These are phyloP conservation scores for Paecilomyces sp. DNA, from an alignment of 2,329 filamentous ascomycete species.

Conservation along the genomic window DNA sequence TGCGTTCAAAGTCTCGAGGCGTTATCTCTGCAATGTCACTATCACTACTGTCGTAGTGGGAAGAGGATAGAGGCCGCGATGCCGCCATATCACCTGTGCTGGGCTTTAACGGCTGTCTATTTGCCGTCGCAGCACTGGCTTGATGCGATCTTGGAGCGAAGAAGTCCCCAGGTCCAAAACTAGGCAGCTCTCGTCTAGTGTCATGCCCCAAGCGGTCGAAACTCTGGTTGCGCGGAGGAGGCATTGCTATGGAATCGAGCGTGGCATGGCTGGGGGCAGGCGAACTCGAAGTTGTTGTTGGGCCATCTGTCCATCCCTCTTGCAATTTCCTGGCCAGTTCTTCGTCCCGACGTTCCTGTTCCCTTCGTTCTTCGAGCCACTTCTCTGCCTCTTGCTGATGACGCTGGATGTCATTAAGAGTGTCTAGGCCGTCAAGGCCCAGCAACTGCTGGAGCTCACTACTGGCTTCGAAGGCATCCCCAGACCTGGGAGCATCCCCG, in stretches of 20 bases:
- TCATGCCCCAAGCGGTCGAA: not conserved
- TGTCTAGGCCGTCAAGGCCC: conserved; percentile 17
- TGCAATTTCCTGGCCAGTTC: conserved; percentile 32
- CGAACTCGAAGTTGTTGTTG: conserved; percentile 1
- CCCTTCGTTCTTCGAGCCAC: conserved; percentile 20
- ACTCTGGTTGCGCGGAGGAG: not conserved
- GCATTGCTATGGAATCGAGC: not conserved
- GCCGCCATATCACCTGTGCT: not conserved
- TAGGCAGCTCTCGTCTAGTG: not conserved
- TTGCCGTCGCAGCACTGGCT: not conserved
- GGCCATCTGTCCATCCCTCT: conserved; percentile 16
- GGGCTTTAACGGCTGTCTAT: not conserved
- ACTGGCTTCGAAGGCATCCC: conserved; percentile 1
- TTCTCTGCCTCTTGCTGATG: conserved; percentile 25
- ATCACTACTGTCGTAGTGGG: conserved; percentile 16
- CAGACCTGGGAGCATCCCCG: not conserved
- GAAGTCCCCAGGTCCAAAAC: not conserved
- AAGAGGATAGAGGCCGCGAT: conserved; percentile 2
- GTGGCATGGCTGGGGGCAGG: not conserved
- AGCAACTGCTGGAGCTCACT: conserved; percentile 16
- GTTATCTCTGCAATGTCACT: conserved; percentile 29
- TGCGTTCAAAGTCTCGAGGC: conserved; percentile 11
- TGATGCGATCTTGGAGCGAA: not conserved
- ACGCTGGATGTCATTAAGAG: conserved; percentile 16
- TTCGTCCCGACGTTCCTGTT: conserved; percentile 30